Base-by-base conservation (phyloP, 2,329 filamentous ascomycete genomes). In the Aspergillus jensenii region DNA sequence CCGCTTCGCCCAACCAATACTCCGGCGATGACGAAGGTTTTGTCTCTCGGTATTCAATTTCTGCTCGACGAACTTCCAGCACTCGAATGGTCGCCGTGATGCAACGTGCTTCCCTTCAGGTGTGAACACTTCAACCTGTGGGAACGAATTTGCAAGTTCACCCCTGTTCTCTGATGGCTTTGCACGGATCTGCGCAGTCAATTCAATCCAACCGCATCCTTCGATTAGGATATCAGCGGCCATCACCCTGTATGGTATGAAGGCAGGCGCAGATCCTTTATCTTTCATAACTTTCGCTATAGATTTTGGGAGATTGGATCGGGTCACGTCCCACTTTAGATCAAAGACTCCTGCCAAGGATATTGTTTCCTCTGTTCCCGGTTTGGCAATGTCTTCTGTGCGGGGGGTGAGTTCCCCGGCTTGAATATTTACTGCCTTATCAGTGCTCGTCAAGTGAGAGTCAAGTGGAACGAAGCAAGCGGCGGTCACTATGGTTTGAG, bases 171-270 rank as follows among this genome's bases (percentile, higher is more conserved):
- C 7, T 8, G 12, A 8, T 19, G 67, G 78, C 68, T 75, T 83
- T 15, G 81, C 84, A 51, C 93, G 85, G 9, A 96, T 85, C 75
- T 99, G 93, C 3, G 88, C 88, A 0, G 87, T 87, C 41, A 99
- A 74, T 75, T 99, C 95, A 2, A 99, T 83, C 90, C 96, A 99
- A 7, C 95, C 95, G 25, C 92, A 88, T 2, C 95, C 92, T 72
- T 98, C 93, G 50, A 99, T 87, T 14, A 99, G 78, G 23, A 99
- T 86, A 70, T 99, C 96, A 0, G 88, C 84, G 8, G 89, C 86
- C 59, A 95, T 82, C 2, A 98, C 86, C 14, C 85, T 84, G 74
- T 93, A 99, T 0, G 92, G 91, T 4, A 98, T 78, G 6, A 66
- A 58, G 21, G 69, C 67, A 0, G 68, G 59, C 6, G 67, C 64